These are phyloP conservation scores for Alternaria sp. DNA, from an alignment of 2,329 filamentous ascomycete genomes.

Conservation along the genomic window DNA sequence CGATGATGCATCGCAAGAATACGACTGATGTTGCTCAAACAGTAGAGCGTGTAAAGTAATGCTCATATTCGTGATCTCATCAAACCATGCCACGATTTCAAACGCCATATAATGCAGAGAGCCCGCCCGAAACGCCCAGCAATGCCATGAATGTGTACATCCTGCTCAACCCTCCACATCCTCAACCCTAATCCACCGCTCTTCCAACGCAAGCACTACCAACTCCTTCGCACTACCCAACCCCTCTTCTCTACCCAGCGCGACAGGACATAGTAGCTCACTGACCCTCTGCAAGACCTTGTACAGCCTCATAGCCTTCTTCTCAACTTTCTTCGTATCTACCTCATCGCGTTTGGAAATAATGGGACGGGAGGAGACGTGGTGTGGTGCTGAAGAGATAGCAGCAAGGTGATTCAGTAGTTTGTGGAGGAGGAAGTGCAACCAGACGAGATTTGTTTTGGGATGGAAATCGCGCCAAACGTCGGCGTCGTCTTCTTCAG, in stretches of 20 bases:
- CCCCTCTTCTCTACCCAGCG: conserved; percentile 31
- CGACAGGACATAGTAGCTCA: conserved; percentile 52
- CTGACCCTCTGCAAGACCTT: conserved; percentile 48
- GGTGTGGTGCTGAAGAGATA: conserved; percentile 14
- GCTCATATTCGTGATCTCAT: background rate
- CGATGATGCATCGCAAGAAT: background rate
- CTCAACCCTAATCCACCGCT: conserved; percentile 45
- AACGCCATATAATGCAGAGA: background rate
- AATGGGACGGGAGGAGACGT: conserved; percentile 5
- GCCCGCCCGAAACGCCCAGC: background rate
- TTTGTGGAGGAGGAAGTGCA: conserved; percentile 67
- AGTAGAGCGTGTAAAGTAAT: background rate
- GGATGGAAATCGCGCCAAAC: conserved; percentile 66
- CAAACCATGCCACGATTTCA: background rate
- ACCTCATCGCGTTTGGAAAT: conserved; percentile 11
- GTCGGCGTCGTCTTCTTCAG: conserved; percentile 2
- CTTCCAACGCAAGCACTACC: conserved; percentile 45
- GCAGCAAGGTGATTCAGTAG: conserved; percentile 56
- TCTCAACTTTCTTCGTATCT: conserved; percentile 34
- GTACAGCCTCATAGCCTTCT: conserved; percentile 52
- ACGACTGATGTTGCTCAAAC: background rate
- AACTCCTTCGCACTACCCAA: conserved; percentile 46
- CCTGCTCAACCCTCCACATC: conserved; percentile 39
- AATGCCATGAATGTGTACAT: background rate
- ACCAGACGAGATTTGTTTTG: conserved; percentile 70